Percentiles rank a stretch among this genome's conserved stretches.
These are phyloP conservation scores for Stephanocyclus meneghinianus DNA, from an alignment of 352 stramenopile species.

Conservation along the genomic window DNA sequence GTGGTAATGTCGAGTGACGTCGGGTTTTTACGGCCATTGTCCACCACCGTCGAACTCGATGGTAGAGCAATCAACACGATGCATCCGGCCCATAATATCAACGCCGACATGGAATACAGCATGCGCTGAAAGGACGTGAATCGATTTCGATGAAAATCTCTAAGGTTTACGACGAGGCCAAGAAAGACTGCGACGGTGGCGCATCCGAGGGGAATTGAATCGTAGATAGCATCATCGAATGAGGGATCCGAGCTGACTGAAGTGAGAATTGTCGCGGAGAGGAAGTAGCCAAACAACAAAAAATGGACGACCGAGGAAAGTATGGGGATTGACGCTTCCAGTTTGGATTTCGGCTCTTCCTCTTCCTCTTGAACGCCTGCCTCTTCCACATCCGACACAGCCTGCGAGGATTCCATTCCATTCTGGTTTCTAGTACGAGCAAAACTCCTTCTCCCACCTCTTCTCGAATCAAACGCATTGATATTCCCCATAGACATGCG, in stretches of 20 bases:
- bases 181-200: slow-evolving; percentile 32
- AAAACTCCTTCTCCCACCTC: not conserved
- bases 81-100: slow-evolving; percentile 50
- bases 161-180: slow-evolving; percentile 37
- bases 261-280: slow-evolving; percentile 42
- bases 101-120: slow-evolving; percentile 37
- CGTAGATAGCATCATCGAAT: slow-evolving; percentile 46
- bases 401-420: not conserved
- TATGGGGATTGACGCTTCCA: slow-evolving; percentile 30
- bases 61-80: slow-evolving; percentile 44
- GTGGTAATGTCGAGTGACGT: slow-evolving; percentile 39
- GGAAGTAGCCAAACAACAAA: slow-evolving; percentile 36
- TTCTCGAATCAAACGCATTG: slow-evolving; percentile 1
- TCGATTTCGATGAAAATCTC: slow-evolving; percentile 43
- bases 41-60: slow-evolving; percentile 12
- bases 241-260: slow-evolving; percentile 13
- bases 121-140: slow-evolving; percentile 41
- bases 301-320: slow-evolving; percentile 34
- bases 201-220: slow-evolving; percentile 42
- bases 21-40: not conserved
- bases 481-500: slow-evolving; percentile 21
- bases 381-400: slow-evolving; percentile 2
- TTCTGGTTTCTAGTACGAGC: not conserved
- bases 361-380: slow-evolving; percentile 9
- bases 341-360: slow-evolving; percentile 24